A percentile compares a stretch with the other conserved stretches of the same genome.
Conservation (phyloP, 2,329 filamentous ascomycete genomes). For the Exophiala lecanii-corni region DNA sequence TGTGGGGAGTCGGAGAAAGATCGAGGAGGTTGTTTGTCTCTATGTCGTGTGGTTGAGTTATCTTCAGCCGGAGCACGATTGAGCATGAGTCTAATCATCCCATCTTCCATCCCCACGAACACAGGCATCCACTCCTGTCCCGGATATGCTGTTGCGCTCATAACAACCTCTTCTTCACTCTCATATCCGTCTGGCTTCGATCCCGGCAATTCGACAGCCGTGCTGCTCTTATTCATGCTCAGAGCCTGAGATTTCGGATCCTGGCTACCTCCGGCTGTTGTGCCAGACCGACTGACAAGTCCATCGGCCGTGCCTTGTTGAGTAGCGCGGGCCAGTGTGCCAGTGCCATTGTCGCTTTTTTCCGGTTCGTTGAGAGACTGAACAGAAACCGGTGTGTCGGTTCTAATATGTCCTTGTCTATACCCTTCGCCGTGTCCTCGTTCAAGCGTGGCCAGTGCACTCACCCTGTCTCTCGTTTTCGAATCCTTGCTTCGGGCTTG, state of each 20-base stretch:
- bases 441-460: neutral
- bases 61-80: no score
- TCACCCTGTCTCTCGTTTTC: neutral
- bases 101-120: slow-evolving; percentile 21
- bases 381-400: slow-evolving; percentile 14
- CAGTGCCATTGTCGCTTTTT: neutral
- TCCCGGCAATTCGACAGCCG: slow-evolving; percentile 24
- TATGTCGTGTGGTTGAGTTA: no score
- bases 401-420: neutral
- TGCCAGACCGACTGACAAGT: slow-evolving; percentile 1
- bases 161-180: slow-evolving; percentile 42
- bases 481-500: slow-evolving; percentile 1
- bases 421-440: neutral
- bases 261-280: neutral
- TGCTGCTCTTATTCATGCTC: slow-evolving; percentile 30
- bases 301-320: neutral
- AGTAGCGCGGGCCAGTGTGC: slow-evolving; percentile 2
- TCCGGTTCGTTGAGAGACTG: neutral
- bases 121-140: slow-evolving; percentile 30
- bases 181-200: slow-evolving; percentile 34
- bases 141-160: slow-evolving; percentile 47
- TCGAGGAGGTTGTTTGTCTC: no score
- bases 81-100: slow-evolving; percentile 14
- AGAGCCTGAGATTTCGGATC: slow-evolving; percentile 9
- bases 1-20: no score